Base-by-base conservation (phyloP, 768 basidiomycete genomes). In the Tylopilus balloui region DNA sequence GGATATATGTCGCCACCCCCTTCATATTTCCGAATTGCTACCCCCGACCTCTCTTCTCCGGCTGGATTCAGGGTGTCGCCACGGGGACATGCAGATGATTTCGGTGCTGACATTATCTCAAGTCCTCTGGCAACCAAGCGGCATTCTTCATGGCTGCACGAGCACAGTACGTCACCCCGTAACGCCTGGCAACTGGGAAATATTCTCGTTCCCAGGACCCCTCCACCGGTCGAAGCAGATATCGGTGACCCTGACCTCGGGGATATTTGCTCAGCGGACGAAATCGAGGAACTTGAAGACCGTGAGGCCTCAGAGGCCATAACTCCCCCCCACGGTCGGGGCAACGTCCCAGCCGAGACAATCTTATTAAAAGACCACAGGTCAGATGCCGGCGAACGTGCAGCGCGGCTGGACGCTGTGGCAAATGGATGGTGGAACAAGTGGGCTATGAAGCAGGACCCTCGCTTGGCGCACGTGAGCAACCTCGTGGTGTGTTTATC, bases 1-100 rank as follows among this genome's bases (percentile, higher is more conserved):
- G 88, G 89, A 14, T 92, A 91, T 66, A 73, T 86, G 45, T 88
- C 88, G n/a, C 88, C 87, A 14, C 69, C 78, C 9, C 69, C 77
- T 40, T 80, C 80, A 20, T 71, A 74, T 55, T 59, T 63, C 53
- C 75, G 74, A 42, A 68, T 67, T 51, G 71, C 72, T 52, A 83
- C 82, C 31, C 75, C 75, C 21, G 79, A 86, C 50, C 58, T 89
- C 24, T 87, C 85, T 40, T 88, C 87, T 11, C 86, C 87, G 20
- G 52, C 72, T 34, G 71, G 70, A 27, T 55, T 57, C 38, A 52
- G 53, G 24, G 47, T 35, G 48, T 44, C 57, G 34, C 47, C 55
- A 43, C 45, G 29, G 24, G 25, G 31, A 24, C 50, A 49, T 31
- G 48, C 43, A 37, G 69, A 71, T 21, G 78, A 79, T 49, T 80